These are phyloP conservation scores for Backusella mclennaniae DNA, from an alignment of 192 early-diverging fungal species.

Conservation along the genomic window DNA sequence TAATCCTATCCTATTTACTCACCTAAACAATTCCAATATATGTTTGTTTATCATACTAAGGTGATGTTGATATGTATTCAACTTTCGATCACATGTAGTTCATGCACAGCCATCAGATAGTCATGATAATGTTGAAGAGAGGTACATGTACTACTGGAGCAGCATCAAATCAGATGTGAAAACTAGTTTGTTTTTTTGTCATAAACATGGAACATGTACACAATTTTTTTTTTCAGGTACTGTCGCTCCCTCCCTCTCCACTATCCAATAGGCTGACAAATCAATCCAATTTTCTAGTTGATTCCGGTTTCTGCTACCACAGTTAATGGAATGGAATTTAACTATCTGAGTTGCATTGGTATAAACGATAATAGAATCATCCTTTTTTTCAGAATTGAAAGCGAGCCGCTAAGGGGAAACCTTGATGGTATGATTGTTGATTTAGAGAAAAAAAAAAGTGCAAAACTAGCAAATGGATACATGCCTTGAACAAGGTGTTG, in stretches of 20 bases:
- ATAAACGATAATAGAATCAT: neutral
- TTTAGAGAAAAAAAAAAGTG: neutral
- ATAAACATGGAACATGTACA: neutral
- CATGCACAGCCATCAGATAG: neutral
- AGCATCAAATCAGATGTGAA: neutral
- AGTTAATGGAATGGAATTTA: neutral
- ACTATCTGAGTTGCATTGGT: neutral
- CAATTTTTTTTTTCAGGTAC: neutral
- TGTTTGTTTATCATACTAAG: neutral
- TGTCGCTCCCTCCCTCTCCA: neutral
- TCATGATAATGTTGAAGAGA: neutral
- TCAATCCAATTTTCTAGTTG: neutral
- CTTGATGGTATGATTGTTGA: neutral
- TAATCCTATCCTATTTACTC: neutral
- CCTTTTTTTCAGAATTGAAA: neutral
- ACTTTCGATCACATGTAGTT: neutral
- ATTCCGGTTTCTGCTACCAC: neutral
- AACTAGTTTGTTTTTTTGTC: neutral
- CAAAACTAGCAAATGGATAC: neutral
- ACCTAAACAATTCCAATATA: neutral
- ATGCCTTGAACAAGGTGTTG: no score
- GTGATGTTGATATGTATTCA: neutral
- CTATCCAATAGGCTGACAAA: neutral
- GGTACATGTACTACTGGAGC: neutral
- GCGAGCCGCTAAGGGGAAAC: neutral